Evolutionary conservation across 192 early-diverging fungal species (phyloP), one percentile per base, ranked within the genome.

Genomic region (Irineochytrium annulatum): DNA sequence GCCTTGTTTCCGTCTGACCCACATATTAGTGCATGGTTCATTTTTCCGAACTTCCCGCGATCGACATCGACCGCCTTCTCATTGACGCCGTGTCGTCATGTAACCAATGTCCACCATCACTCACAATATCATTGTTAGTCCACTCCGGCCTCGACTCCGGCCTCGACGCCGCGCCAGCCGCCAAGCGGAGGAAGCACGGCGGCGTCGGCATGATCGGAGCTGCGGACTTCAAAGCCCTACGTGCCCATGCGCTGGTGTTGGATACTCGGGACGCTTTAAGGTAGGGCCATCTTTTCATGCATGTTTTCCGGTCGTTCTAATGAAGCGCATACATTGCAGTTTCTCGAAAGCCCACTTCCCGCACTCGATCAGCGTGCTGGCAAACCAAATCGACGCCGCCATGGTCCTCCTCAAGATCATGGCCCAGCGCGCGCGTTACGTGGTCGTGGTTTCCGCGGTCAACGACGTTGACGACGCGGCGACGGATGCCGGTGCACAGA

Each of bases 21-120:
- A 1, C 22, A 17, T 63, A 28, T 1, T 46, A 74, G 72, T 71
- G 68, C 52, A 77, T 77, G 65, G 35, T 72, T 13, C 55, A 73
- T 16, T 70, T 77, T 59, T 58, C 65, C 13, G 76, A 77, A 1
- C 84, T 89, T 41, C 81, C 87, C 1, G 77, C 80, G 53, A 80
- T 91, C 59, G 85, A 90, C 58, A 81, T 90, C 29, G 88, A 90
- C 56, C 75, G 79, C 20, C 86, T 83, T 46, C 77, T 90, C 0
- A 71, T 74, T 51, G 75, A 76, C 39, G 81, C 86, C 2, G 44
- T 87, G 43, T 70, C 61, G 3, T 79, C 87, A 73, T 87, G 74
- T 58, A 77, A 87, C 57, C 71, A 83, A n/a, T 89, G 87, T 4
- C 88, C 88, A 1, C 82, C 82, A 2, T 85, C 83, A n/a, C 37